A percentile compares a stretch with the other conserved stretches of the same genome.
Conservation (phyloP, 2,329 filamentous ascomycete species). For the Epichloe festucae region DNA sequence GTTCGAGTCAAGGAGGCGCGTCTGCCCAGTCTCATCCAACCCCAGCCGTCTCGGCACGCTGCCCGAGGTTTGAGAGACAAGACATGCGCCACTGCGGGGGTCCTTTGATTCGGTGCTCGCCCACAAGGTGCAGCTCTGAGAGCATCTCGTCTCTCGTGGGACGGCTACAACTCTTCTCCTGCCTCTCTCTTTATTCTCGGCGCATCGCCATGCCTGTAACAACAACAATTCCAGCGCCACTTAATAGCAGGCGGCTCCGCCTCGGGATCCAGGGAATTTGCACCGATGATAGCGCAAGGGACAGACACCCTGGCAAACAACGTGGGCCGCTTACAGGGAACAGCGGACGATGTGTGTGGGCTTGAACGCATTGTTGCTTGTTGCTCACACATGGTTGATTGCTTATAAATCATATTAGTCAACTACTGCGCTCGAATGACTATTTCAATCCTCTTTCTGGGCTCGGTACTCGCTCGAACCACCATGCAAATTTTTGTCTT, state of each 20-base stretch:
- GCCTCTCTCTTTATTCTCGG: background rate
- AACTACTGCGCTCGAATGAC: no score
- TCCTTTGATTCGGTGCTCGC: background rate
- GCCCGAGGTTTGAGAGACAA: background rate
- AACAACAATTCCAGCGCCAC: background rate
- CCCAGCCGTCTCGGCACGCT: background rate
- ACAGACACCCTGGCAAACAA: conserved; percentile 2
- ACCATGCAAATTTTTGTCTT: background rate
- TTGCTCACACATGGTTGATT: background rate
- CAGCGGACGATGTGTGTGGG: background rate
- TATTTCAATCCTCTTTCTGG: no score
- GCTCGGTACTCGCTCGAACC: background rate
- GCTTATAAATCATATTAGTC: background rate
- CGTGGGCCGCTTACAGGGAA: conserved; percentile 1
- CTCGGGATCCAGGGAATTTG: conserved; percentile 7
- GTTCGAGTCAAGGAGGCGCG: no score
- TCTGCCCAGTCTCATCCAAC: background rate
- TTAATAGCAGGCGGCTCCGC: background rate
- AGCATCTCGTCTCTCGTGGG: no score
- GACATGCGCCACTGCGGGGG: background rate
- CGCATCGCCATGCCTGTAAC: background rate
- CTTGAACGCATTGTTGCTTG: background rate
- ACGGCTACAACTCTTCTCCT: background rate
- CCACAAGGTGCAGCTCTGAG: no score
- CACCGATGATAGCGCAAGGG: conserved; percentile 3